Evolutionary conservation across 768 basidiomycete species (phyloP).

Genomic region (Mrakia hoshinonis): DNA sequence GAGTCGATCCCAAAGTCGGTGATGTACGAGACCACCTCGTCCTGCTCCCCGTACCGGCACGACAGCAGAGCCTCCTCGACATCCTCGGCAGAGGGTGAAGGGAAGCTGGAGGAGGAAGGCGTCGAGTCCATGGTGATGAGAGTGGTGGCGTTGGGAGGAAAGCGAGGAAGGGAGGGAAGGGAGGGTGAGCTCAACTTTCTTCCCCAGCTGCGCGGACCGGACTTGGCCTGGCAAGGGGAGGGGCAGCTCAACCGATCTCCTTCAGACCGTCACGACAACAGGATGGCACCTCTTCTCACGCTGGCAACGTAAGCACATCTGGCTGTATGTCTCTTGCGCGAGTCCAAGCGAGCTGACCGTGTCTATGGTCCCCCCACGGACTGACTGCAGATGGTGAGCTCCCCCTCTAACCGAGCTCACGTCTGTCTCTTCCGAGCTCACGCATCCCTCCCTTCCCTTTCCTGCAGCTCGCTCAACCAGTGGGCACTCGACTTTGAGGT

Average conservation of each 20-base stretch:
- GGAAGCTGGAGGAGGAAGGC: not conserved
- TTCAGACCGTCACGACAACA: not conserved
- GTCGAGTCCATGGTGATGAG: not conserved
- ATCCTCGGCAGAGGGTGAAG: conserved; percentile 39
- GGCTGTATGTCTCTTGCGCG: too few species aligned
- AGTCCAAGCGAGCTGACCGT: not conserved
- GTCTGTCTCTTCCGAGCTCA: not conserved
- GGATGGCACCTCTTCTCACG: conserved; percentile 23
- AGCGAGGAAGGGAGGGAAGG: too few species aligned
- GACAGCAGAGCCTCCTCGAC: conserved; percentile 66
- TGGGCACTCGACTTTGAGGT: conserved; percentile 96
- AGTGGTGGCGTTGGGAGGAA: too few species aligned
- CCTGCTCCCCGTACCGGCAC: conserved; percentile 79
- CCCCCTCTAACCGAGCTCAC: not conserved
- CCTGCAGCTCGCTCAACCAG: conserved; percentile 82
- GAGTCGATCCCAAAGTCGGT: conserved; percentile 47
- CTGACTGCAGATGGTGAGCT: not conserved
- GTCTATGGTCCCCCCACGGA: not conserved
- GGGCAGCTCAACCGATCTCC: not conserved
- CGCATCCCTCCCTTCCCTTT: not conserved
- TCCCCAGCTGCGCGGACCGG: too few species aligned
- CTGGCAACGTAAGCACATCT: conserved; percentile 19
- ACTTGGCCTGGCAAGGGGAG: not conserved
- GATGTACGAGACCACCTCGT: conserved; percentile 52
- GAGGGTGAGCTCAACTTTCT: too few species aligned